Base-by-base conservation (phyloP, 768 basidiomycete species). In the Macrolepiota dolichaula region DNA sequence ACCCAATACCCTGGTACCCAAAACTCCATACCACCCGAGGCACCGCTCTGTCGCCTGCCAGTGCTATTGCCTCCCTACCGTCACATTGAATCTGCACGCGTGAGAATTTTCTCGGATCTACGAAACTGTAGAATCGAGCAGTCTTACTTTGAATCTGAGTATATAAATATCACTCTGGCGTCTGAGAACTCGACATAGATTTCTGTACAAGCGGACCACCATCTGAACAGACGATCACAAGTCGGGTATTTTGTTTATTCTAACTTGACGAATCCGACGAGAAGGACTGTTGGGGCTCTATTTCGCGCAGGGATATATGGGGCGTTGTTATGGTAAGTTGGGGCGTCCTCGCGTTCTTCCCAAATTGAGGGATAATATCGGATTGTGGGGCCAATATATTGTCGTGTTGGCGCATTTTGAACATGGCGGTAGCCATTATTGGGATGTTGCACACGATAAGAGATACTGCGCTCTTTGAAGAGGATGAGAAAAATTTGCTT, bases 101-200 rank as follows among this genome's bases (percentile, higher is more conserved):
- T 85, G 5, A 80, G 85, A 38, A 81, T 78, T 2, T 77, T 86
- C 65, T n/a, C 76, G 77, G 42, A 76, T 87, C 3, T 85, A 79
- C 62, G 75, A 81, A 52, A 83, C 83, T 13, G 72, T 77, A 59
- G n/a, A n/a, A n/a, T n/a, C n/a, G n/a, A n/a, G n/a, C n/a, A n/a
- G n/a, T n/a, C n/a, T n/a, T n/a, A n/a, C n/a, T n/a, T n/a, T n/a
- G n/a, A n/a, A n/a, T n/a, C n/a, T n/a, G n/a, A n/a, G n/a, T n/a
- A n/a, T n/a, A n/a, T n/a, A n/a, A n/a, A n/a, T n/a, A n/a, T n/a
- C n/a, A n/a, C n/a, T n/a, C n/a, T n/a, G n/a, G n/a, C n/a, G n/a
- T n/a, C n/a, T n/a, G n/a, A n/a, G n/a, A n/a, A n/a, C n/a, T n/a
- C n/a, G n/a, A n/a, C n/a, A n/a, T n/a, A n/a, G n/a, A n/a, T n/a